Evolutionary conservation across 2,329 filamentous ascomycete genomes (phyloP), one percentile per base, ranked within the genome.

Genomic region (Hypoxylon sp.): DNA sequence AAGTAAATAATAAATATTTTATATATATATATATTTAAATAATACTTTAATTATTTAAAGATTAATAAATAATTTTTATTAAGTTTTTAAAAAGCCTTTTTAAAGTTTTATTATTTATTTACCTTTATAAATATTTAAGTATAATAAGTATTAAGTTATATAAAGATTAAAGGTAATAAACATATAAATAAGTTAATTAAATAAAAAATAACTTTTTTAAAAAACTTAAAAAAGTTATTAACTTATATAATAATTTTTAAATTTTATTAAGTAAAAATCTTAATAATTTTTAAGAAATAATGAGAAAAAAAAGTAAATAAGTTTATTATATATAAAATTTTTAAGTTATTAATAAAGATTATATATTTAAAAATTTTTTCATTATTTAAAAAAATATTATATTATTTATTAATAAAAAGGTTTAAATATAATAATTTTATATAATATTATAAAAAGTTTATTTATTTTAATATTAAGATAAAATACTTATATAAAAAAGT

Each of bases 1-100:
- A 51, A 51, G 34, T 51, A 51, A 32, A 51, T 51, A 51, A 51
- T 21, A 13, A 5, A 17, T 19, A 51, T 14, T 19, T 34, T n/a
- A n/a, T 9, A 34, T 51, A 2, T 51, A 34, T 34, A 51, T 51
- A 32, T 51, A 34, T 32, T 34, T 51, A 17, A 51, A 51, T 51
- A 51, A 51, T 19, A 34, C 11, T 10, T 9, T 34, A 21, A 21
- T 51, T 17, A 51, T 51, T 9, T 51, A 34, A 34, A 34, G n/a
- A 34, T 17, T 17, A 51, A 17, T 34, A 51, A 34, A 25, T 3
- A 2, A 2, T 5, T 25, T 25, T 25, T 25, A 25, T n/a, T 25
- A 25, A 25, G 23, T 5, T 25, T 25, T 25, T 25, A 51, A 51
- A 34, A 34, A 1, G 5, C 19, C 17, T 51, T 51, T 51, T 32